Evolutionary conservation across 2,329 filamentous ascomycete species (phyloP).

Genomic region (Cercospora beticola): DNA sequence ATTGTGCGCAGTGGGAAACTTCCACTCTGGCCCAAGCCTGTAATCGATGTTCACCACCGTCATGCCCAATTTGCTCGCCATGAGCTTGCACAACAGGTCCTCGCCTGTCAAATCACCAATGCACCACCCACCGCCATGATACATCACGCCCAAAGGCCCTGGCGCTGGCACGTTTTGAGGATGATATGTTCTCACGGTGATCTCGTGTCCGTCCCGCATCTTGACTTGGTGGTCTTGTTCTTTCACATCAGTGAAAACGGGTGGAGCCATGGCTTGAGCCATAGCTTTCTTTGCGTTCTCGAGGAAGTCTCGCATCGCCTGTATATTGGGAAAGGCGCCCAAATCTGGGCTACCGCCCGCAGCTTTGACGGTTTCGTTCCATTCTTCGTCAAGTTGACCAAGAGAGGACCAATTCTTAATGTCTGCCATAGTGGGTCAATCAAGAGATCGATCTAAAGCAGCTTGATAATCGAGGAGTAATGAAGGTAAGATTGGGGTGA

Average conservation of each 20-base stretch:
- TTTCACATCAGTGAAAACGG: slow-evolving; percentile 29
- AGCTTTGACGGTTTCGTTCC: slow-evolving; percentile 24
- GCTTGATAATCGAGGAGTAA: too few relatives aligned
- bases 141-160: slow-evolving; percentile 40
- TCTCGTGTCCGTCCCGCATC: slow-evolving; percentile 39
- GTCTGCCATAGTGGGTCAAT: slow-evolving; percentile 27
- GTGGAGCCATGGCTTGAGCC: not conserved
- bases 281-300: slow-evolving; percentile 1
- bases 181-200: slow-evolving; percentile 32
- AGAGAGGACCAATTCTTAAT: slow-evolving; percentile 32
- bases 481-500: not conserved
- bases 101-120: slow-evolving; percentile 48
- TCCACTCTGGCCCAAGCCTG: slow-evolving; percentile 53
- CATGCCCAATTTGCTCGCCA: slow-evolving; percentile 40
- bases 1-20: slow-evolving; percentile 51
- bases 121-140: slow-evolving; percentile 49
- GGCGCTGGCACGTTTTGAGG: slow-evolving; percentile 26
- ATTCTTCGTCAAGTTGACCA: slow-evolving; percentile 30
- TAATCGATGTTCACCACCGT: slow-evolving; percentile 54
- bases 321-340: slow-evolving; percentile 29
- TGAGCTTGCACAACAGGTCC: slow-evolving; percentile 44
- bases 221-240: slow-evolving; percentile 42
- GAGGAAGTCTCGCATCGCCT: slow-evolving; percentile 25
- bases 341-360: slow-evolving; percentile 31
- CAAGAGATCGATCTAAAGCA: not conserved